Evolutionary conservation across 768 basidiomycete genomes (phyloP).

Genomic region (Lepiota subincarnata): DNA sequence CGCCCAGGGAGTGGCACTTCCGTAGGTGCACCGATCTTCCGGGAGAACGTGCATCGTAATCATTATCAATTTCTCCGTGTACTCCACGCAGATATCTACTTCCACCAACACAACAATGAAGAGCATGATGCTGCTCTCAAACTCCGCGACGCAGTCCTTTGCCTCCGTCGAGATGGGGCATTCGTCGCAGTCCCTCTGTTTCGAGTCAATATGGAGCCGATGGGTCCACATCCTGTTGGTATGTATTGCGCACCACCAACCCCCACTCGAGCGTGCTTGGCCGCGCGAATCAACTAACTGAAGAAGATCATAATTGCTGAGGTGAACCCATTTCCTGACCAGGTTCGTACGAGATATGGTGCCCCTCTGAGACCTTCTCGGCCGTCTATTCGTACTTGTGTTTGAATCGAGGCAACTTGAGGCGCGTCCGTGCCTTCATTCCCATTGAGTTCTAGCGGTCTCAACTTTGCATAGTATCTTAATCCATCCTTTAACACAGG

Average conservation of each 20-base stretch:
- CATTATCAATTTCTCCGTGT: neutral
- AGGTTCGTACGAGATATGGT: conserved; percentile 86
- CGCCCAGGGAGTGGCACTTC: conserved; percentile 74
- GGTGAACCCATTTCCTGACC: neutral
- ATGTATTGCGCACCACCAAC: conserved; percentile 19
- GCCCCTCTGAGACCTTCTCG: conserved; percentile 66
- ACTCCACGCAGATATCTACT: conserved; percentile 63
- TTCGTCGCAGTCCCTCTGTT: conserved; percentile 77
- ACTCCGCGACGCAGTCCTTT: conserved; percentile 67
- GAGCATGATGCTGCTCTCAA: conserved; percentile 64
- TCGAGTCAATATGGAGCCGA: conserved; percentile 63
- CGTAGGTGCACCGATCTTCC: conserved; percentile 38
- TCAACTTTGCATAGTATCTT: conserved; percentile 46
- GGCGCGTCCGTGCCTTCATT: conserved; percentile 34
- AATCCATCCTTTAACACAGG: conserved; percentile 70
- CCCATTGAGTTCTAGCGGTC: neutral
- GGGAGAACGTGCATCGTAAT: neutral
- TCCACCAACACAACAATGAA: conserved; percentile 59
- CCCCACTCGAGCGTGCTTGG: too few relatives aligned
- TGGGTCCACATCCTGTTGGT: conserved; percentile 78
- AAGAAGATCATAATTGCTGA: neutral
- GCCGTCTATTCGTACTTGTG: conserved; percentile 76
- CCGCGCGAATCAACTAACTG: neutral
- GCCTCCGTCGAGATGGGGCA: conserved; percentile 68
- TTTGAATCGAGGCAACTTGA: conserved; percentile 61